Evolutionary conservation across 2,329 filamentous ascomycete genomes (phyloP).

Genomic region (Thielaviopsis euricoi): DNA sequence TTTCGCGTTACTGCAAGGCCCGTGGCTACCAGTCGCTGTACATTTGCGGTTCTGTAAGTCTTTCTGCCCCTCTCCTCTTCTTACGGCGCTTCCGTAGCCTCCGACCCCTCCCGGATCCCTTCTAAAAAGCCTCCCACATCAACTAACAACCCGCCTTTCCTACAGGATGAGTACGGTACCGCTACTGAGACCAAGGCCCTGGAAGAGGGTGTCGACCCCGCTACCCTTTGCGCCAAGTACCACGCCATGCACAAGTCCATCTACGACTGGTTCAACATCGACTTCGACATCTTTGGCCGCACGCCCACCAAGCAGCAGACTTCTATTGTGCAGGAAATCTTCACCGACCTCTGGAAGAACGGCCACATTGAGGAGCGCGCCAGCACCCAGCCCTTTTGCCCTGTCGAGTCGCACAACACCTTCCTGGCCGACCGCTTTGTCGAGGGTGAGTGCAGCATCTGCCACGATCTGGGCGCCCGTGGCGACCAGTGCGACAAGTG

Average conservation of each 20-base stretch:
- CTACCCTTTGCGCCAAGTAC: constrained; percentile 82
- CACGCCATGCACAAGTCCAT: constrained; percentile 77
- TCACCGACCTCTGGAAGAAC: constrained; percentile 72
- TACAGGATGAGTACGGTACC: constrained; percentile 75
- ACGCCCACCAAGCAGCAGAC: constrained; percentile 83
- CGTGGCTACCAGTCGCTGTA: constrained; percentile 67
- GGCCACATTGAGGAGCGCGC: constrained; percentile 75
- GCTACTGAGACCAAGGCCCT: constrained; percentile 92
- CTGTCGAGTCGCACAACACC: constrained; percentile 44
- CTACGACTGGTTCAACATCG: constrained; percentile 92
- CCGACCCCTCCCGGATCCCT: not conserved
- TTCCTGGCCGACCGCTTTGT: constrained; percentile 81
- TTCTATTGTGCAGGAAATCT: constrained; percentile 83
- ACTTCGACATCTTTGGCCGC: constrained; percentile 86
- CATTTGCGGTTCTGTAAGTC: constrained; percentile 49
- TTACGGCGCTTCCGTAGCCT: not conserved
- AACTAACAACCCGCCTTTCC: constrained; percentile 22
- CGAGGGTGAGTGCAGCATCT: constrained; percentile 63
- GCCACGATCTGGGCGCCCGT: constrained; percentile 52
- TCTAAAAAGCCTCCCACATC: too few species aligned
- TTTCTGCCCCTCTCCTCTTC: not conserved
- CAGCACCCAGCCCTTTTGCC: constrained; percentile 78
- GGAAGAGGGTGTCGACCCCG: constrained; percentile 67
- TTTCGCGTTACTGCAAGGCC: constrained; percentile 63
- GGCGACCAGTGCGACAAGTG: constrained; percentile 65